These are phyloP conservation scores for Metarhizium humberi DNA, from an alignment of 2,329 filamentous ascomycete species.

Conservation along the genomic window DNA sequence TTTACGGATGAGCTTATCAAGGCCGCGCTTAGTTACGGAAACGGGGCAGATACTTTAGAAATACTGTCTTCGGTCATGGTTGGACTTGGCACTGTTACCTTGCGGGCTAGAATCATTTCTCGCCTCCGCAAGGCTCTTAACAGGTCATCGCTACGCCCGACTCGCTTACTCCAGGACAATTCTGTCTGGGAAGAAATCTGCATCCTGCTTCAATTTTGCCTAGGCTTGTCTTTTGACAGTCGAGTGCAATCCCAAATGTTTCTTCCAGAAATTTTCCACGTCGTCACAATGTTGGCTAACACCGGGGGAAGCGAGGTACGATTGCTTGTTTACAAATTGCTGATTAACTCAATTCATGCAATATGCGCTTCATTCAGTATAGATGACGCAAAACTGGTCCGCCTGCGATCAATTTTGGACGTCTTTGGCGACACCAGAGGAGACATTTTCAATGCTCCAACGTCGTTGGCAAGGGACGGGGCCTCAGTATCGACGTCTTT, in stretches of 20 bases:
- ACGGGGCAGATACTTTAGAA: constrained; percentile 50
- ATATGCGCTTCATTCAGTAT: constrained; percentile 56
- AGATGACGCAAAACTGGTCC: constrained; percentile 48
- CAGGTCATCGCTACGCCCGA: constrained; percentile 57
- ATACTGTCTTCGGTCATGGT: constrained; percentile 53
- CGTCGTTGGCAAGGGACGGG: constrained; percentile 38
- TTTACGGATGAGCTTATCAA: constrained; percentile 60
- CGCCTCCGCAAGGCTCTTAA: constrained; percentile 58
- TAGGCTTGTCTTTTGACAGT: constrained; percentile 58
- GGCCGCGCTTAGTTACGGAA: constrained; percentile 46
- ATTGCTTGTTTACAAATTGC: constrained; percentile 49
- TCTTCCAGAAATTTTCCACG: constrained; percentile 59
- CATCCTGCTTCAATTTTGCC: constrained; percentile 55
- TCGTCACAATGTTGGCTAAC: constrained; percentile 62
- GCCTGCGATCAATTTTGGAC: constrained; percentile 46
- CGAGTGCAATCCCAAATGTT: constrained; percentile 59
- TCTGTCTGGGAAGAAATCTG: constrained; percentile 62
- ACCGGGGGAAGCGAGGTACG: constrained; percentile 53
- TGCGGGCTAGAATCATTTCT: constrained; percentile 56
- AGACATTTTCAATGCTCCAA: constrained; percentile 45
- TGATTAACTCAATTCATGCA: constrained; percentile 60
- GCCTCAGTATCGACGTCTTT: constrained; percentile 45
- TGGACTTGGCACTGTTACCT: constrained; percentile 54
- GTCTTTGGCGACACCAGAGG: constrained; percentile 50
- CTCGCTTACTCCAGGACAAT: constrained; percentile 55